These are phyloP conservation scores for apple (Malus domestica) DNA, from an alignment of 306 rosid species.

Conservation along the genomic window ASM211411v1 NC_041800.1:26676733-26677232, in stretches of 20 bases:
- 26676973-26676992: slow-evolving; percentile 15
- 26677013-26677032: slow-evolving; percentile 16
- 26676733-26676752: slow-evolving; percentile 34
- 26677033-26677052: slow-evolving; percentile 12
- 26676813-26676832: slow-evolving; percentile 36
- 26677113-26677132: slow-evolving; percentile 99
- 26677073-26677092: slow-evolving; percentile 75
- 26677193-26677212: slow-evolving; percentile 74
- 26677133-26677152: slow-evolving; percentile 68
- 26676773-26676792: slow-evolving; percentile 56
- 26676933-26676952: slow-evolving; percentile 43
- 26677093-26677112: slow-evolving; percentile 75
- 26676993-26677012: slow-evolving; percentile 17
- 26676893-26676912: slow-evolving; percentile 25
- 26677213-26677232: slow-evolving; percentile 86
- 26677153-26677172: slow-evolving; percentile 71
- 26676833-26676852: slow-evolving; percentile 32
- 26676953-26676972: slow-evolving; percentile 62
- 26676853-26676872: slow-evolving; percentile 35
- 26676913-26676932: slow-evolving; percentile 24
- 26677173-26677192: slow-evolving; percentile 78
- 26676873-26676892: slow-evolving; percentile 22
- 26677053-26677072: slow-evolving; percentile 67
- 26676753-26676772: slow-evolving; percentile 91
- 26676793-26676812: slow-evolving; percentile 36